Evolutionary conservation across 768 basidiomycete species (phyloP).

Genomic region (Naematelia encephala): DNA sequence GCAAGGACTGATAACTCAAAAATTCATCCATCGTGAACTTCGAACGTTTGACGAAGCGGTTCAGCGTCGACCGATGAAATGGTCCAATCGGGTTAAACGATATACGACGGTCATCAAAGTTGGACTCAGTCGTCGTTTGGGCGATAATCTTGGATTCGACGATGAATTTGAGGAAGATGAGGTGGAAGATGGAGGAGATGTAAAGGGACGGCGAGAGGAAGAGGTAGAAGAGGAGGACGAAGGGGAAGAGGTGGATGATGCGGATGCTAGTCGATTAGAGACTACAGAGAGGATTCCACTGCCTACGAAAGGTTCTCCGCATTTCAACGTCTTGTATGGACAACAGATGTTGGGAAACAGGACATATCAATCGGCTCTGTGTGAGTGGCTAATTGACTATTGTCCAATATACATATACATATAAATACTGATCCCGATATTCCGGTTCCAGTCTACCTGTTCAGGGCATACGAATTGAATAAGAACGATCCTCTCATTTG

Average conservation of each 20-base stretch:
- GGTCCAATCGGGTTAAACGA: constrained; percentile 7
- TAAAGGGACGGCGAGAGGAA: constrained; percentile 36
- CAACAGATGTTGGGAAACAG: constrained; percentile 77
- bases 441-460: constrained; percentile 66
- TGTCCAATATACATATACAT: no score
- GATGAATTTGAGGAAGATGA: constrained; percentile 40
- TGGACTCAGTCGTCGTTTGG: constrained; percentile 9
- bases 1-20: constrained; percentile 73
- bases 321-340: constrained; percentile 65
- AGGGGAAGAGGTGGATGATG: constrained; percentile 21
- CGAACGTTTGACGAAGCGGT: constrained; percentile 62
- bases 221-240: constrained; percentile 21
- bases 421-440: no score
- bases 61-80: background rate
- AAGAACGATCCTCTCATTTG: constrained; percentile 81
- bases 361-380: constrained; percentile 86
- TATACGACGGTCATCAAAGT: constrained; percentile 13
- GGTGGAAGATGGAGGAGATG: constrained; percentile 54
- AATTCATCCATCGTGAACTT: constrained; percentile 77
- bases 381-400: constrained; percentile 59
- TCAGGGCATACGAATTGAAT: constrained; percentile 82
- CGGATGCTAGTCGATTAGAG: background rate
- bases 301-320: constrained; percentile 28
- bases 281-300: constrained; percentile 6
- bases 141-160: constrained; percentile 14